phyloP scores from a whole-genome alignment of 257 asterid genomes.

The Capsicum rhomboideum region DNA sequence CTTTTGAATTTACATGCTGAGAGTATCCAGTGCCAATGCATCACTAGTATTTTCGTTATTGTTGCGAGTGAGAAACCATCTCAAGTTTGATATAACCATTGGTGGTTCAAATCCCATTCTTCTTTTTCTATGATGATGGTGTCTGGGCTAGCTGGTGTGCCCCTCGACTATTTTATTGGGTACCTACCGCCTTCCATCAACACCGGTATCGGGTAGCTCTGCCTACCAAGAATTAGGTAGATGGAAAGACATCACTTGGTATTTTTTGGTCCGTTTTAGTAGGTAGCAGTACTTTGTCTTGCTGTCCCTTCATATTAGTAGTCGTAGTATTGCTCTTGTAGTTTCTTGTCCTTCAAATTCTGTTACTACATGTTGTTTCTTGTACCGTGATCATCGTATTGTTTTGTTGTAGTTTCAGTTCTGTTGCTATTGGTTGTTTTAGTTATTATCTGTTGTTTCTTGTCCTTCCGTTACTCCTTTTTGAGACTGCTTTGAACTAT shows the following conservation, averaged over 20 bases:
- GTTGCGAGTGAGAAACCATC: neutral
- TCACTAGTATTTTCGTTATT: neutral
- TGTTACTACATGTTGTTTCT: too few relatives aligned
- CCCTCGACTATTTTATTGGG: neutral
- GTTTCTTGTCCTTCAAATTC: too few relatives aligned
- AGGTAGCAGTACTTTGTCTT: too few relatives aligned
- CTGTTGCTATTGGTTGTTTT: too few relatives aligned
- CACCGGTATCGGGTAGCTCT: neutral
- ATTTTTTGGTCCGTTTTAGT: neutral
- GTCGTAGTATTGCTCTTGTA: too few relatives aligned
- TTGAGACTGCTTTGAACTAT: too few relatives aligned
- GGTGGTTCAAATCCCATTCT: neutral
- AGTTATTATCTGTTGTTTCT: too few relatives aligned
- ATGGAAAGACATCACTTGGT: neutral
- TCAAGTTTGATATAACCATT: neutral
- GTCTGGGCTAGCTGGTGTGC: neutral
- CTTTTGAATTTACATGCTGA: neutral
- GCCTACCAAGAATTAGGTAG: neutral
- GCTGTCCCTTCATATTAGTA: too few relatives aligned
- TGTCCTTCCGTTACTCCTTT: too few relatives aligned
- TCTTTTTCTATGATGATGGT: neutral
- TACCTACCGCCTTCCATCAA: neutral
- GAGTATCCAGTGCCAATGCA: neutral
- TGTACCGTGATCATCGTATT: too few relatives aligned
- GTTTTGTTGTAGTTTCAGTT: too few relatives aligned